Evolutionary conservation across 1,139 yeast species (phyloP).

Genomic region (Hemisphaericaspora lyxosophila): DNA sequence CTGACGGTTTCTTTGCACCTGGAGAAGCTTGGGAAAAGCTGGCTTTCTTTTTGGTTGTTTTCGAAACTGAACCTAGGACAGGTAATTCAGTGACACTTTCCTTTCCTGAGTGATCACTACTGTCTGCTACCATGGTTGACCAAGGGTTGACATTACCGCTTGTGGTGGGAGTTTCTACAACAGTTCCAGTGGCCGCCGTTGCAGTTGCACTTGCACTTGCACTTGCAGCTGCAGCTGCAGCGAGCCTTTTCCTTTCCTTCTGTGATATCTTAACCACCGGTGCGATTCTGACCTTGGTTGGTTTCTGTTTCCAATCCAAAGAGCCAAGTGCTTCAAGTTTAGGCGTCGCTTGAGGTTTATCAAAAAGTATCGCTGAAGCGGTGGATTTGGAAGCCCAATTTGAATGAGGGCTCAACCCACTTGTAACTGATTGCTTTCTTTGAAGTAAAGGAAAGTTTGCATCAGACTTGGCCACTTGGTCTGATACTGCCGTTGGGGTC

Average conservation of each 20-base stretch:
- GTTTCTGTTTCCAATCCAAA: slow-evolving; percentile 14
- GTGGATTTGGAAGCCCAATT: slow-evolving; percentile 30
- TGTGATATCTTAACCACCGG: slow-evolving; percentile 47
- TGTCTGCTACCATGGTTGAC: slow-evolving; percentile 8
- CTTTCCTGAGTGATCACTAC: neutral
- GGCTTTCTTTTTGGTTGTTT: slow-evolving; percentile 7
- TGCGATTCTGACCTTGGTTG: slow-evolving; percentile 32
- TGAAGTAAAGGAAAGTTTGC: slow-evolving; percentile 4
- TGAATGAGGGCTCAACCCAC: slow-evolving; percentile 31
- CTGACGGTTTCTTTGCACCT: neutral
- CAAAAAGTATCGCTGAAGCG: slow-evolving; percentile 17
- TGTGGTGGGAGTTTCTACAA: neutral
- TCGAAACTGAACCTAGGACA: slow-evolving; percentile 12
- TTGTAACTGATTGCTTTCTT: slow-evolving; percentile 2
- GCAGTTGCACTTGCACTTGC: neutral
- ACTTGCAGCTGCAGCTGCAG: slow-evolving; percentile 12
- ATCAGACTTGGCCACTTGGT: neutral
- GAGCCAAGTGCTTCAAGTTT: neutral
- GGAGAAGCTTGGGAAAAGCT: neutral
- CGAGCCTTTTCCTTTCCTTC: slow-evolving; percentile 48
- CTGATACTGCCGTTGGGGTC: neutral
- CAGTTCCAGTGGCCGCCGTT: neutral
- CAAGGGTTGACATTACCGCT: slow-evolving; percentile 7
- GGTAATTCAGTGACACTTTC: slow-evolving; percentile 13
- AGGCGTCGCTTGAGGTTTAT: slow-evolving; percentile 4